Base-by-base conservation (phyloP, 495 filamentous ascomycete species). In the Lophiotrema nucula region DNA sequence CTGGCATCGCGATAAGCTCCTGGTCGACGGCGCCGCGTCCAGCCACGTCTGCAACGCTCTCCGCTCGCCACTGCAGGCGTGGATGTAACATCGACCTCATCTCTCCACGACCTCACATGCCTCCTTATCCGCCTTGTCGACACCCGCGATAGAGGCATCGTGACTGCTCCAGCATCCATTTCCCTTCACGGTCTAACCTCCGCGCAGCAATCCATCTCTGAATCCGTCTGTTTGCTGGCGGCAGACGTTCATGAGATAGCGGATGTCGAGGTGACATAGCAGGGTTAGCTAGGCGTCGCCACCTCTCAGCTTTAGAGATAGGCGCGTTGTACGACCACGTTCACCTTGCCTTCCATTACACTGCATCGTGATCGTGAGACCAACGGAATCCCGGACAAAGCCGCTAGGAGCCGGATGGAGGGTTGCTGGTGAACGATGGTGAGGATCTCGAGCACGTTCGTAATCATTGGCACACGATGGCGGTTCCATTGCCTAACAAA, bases 321-420 rank as follows among this genome's bases (percentile, higher is more conserved):
- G 57, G 49, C 57, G 49, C 23, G 57, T 60, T 60, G 57, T 60
- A 60, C 50, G n/a, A 60, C 57, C 57, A 60, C 35, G 57, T 60
- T 53, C 58, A 56, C 58, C 52, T 52, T 16, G 12, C 56, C 37
- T 13, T 44, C 58, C 58, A 56, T 62, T 19, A 52, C 39, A 44
- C 23, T 51, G 52, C 58, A 61, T 47, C 38, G 31, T 61, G 35
- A 33, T 35, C 31, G 31, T 35, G 31, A 35, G 8, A 35, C 31
- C 31, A 35, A 15, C 8, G 8, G 31, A 8, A 8, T 8, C 31
- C 31, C 31, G 31, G 31, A 15, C 8, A 8, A 35, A 35, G 8
- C 50, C 50, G 50, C 50, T 25, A 25, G 37, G 24, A 53, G 38
- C 50, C 50, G 50, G 22, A 15, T 35, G 15, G 31, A 35, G 15